Evolutionary conservation across 768 basidiomycete genomes (phyloP).

Genomic region (Serendipita indica): DNA sequence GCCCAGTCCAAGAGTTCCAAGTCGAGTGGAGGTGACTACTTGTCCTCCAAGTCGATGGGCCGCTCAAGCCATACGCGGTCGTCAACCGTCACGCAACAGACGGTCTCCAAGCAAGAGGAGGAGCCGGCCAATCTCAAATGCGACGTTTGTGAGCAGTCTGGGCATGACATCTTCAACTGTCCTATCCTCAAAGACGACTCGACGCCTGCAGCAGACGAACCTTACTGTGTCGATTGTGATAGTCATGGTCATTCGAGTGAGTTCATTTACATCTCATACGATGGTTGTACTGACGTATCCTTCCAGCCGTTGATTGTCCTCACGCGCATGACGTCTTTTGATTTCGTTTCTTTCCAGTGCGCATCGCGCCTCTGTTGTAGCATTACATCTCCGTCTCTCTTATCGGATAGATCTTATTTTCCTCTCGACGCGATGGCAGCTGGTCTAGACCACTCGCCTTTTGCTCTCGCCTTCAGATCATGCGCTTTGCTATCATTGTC

Average conservation of each 20-base stretch:
- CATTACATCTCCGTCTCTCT: neutral
- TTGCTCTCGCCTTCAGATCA: no score
- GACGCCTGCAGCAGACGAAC: neutral
- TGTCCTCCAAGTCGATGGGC: neutral
- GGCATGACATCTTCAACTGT: conserved; percentile 79
- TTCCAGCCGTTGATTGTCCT: conserved; percentile 3
- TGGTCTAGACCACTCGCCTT: no score
- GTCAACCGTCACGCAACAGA: neutral
- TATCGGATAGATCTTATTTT: neutral
- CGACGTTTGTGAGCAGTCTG: conserved; percentile 74
- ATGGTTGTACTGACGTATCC: neutral
- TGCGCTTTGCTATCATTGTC: conserved; percentile 28
- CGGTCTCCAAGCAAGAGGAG: conserved; percentile 9
- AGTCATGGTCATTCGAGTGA: neutral
- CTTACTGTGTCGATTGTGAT: conserved; percentile 7
- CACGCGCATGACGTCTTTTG: neutral
- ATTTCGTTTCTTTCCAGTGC: neutral
- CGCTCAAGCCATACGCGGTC: neutral
- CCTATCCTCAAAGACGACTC: conserved; percentile 49
- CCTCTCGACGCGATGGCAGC: neutral
- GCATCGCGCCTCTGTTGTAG: neutral
- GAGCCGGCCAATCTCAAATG: conserved; percentile 29
- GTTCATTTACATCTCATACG: neutral
- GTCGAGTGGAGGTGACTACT: neutral
- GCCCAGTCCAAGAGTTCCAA: conserved; percentile 2